Evolutionary conservation across 2,329 filamentous ascomycete genomes (phyloP), one percentile per base, ranked within the genome.

Genomic region (Verticillium alfalfae): DNA sequence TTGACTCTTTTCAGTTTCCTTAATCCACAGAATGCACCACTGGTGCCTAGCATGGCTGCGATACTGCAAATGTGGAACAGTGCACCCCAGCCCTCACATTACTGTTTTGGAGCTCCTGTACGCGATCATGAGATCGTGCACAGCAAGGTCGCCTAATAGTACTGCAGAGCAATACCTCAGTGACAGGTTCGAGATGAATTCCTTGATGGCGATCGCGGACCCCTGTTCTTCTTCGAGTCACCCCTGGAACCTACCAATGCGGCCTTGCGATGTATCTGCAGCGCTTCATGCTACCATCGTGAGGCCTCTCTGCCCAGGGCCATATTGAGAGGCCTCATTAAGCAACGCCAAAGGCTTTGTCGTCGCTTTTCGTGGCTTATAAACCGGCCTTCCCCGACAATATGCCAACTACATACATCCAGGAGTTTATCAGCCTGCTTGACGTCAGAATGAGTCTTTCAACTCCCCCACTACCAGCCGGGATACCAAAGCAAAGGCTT

Each of bases 401-500:
- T 31, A 3, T 31, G 26, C 26, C 3, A 31, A 31, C 26, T 31
- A 31, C 26, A 5, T 31, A n/a, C n/a, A n/a, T n/a, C 26, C 26
- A 31, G 26, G 5, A 31, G 26, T 31, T 31, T 5, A 2, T 31
- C 26, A 31, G 26, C 26, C 26, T 31, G 5, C 26, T 31, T 31
- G 26, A 31, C 5, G 26, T 31, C 26, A 31, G 26, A 5, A 31
- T 31, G 26, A 31, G 26, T 31, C 26, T 31, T 31, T 31, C 26
- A 31, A 15, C 55, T 13, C 57, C 57, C 5, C 15, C 57, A 31
- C 57, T 58, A 4, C 39, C 57, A 13, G 5, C 39, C 3, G 57
- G 57, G 7, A 41, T 58, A 16, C 57, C 57, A 10, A 58, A 49
- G 57, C 57, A 58, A 34, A 38, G 57, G 10, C 58, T 70, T 0